Conservation (phyloP, 495 filamentous ascomycete genomes). For the Physcia stellaris region DNA sequence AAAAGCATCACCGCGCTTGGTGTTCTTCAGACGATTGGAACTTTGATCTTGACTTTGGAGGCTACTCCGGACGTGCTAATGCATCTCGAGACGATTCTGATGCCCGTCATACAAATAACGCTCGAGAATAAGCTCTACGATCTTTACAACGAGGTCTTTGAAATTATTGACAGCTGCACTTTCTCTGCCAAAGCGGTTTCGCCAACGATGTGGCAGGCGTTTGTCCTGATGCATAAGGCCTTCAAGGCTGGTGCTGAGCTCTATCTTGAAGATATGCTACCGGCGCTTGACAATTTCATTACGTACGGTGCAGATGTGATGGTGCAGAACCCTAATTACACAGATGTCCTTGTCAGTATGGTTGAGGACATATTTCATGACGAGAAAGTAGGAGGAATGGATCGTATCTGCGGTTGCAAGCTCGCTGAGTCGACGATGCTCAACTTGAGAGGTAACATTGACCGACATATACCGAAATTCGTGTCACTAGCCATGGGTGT, state of each 20-base stretch:
- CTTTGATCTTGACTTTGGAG: slow-evolving; percentile 89
- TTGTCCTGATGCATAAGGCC: slow-evolving; percentile 88
- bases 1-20: slow-evolving; percentile 97
- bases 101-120: slow-evolving; percentile 92
- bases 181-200: slow-evolving; percentile 93
- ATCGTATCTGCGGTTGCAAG: slow-evolving; percentile 98
- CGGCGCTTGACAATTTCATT: slow-evolving; percentile 92
- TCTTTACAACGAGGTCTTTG: slow-evolving; percentile 94
- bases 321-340: slow-evolving; percentile 69
- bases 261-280: slow-evolving; percentile 92
- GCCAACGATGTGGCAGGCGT: slow-evolving; percentile 94
- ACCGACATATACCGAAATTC: slow-evolving; percentile 76
- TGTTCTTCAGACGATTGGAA: slow-evolving; percentile 94
- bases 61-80: slow-evolving; percentile 88
- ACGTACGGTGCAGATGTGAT: slow-evolving; percentile 74
- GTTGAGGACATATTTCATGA: slow-evolving; percentile 61
- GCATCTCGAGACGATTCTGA: slow-evolving; percentile 87
- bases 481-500: slow-evolving; percentile 77
- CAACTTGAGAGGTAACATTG: slow-evolving; percentile 79
- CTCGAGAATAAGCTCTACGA: slow-evolving; percentile 96
- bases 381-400: slow-evolving; percentile 83
- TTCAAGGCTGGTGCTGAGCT: slow-evolving; percentile 96
- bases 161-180: slow-evolving; percentile 99
- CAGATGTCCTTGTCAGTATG: slow-evolving; percentile 79
- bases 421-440: slow-evolving; percentile 95